Percentiles rank a stretch among this genome's conserved stretches.
phyloP scores from a whole-genome alignment of 345 rosid genomes.

The Leavenworthia alabamica region DNA sequence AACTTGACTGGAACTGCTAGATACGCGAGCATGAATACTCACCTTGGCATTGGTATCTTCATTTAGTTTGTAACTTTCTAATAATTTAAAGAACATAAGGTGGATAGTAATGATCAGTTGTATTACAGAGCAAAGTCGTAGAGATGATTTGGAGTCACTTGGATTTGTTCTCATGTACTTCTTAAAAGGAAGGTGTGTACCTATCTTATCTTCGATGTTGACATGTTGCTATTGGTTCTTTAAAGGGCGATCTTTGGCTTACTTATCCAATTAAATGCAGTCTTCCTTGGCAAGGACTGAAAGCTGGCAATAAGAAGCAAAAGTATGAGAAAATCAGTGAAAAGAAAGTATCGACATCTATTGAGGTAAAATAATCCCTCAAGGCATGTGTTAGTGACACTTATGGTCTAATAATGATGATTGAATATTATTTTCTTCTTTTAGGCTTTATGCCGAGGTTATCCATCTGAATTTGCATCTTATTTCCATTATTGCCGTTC shows the following conservation, averaged over 20 bases:
- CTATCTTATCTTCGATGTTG: constrained; percentile 1
- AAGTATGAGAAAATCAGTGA: constrained; percentile 91
- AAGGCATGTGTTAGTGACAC: background rate
- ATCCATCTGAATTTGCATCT: constrained; percentile 87
- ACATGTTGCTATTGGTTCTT: background rate
- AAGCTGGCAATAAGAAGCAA: constrained; percentile 88
- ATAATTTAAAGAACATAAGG: constrained; percentile 1
- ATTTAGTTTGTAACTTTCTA: background rate
- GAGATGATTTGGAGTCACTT: constrained; percentile 95
- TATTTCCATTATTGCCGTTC: constrained; percentile 91
- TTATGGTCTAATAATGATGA: background rate
- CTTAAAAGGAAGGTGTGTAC: constrained; percentile 69
- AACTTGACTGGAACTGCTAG: constrained; percentile 91
- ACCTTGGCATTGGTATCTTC: constrained; percentile 76
- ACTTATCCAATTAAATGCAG: constrained; percentile 34
- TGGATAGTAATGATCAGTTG: background rate
- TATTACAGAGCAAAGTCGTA: constrained; percentile 80
- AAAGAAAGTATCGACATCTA: constrained; percentile 79
- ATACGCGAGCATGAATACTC: constrained; percentile 96
- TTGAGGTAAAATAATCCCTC: constrained; percentile 50
- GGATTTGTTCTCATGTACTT: constrained; percentile 93
- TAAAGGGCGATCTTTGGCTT: background rate
- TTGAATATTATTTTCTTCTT: background rate
- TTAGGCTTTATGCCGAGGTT: constrained; percentile 74
- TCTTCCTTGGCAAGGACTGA: constrained; percentile 96